Base-by-base conservation (phyloP, 441 rosid genomes). In the Heliophila coronopifolia region DNA sequence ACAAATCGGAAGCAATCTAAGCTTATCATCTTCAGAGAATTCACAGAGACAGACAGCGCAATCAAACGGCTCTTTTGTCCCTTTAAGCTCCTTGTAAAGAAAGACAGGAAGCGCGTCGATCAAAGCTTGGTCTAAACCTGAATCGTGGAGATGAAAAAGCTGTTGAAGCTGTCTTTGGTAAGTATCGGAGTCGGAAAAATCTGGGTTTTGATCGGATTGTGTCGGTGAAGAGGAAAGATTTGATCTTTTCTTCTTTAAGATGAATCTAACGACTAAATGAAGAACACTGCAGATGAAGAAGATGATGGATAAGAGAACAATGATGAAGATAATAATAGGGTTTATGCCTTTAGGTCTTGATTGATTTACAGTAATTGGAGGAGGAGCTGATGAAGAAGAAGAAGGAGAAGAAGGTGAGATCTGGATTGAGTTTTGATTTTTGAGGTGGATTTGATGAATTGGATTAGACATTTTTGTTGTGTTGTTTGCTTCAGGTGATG, bases 31-130 rank as follows among this genome's bases (percentile, higher is more conserved):
- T 5, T 73, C 83, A 0, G 74, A 50, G 73, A 77, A 81, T 41
- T 77, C 89, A 44, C 74, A 74, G n/a, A 81, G 79, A 58, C 89
- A 81, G 8, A 81, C 81, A 1, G 85, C 78, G 50, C 89, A 81
- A 52, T 81, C 83, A 54, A 81, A 81, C 1, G 84, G 85, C 62
- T 81, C 85, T 56, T 77, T 71, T 30, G 64, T 54, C 41, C 79
- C 85, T 63, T 54, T 69, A 58, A 81, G 69, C 24, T 81, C 85
- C 28, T 47, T 56, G 49, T 78, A 77, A 42, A 67, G 73, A 30
- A 81, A 81, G 9, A 81, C 79, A 0, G 89, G 85, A 10, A 81
- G 79, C 9, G 89, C 78, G 59, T 78, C 84, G 54, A 81, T 76
- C 6, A 73, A 50, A 37, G 89, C 75, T 52, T 81, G 89, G 55